A percentile compares a stretch with the other conserved stretches of the same genome.
Evolutionary conservation across 2,329 filamentous ascomycete genomes (phyloP).

Genomic region (Periglandula ipomoeae): DNA sequence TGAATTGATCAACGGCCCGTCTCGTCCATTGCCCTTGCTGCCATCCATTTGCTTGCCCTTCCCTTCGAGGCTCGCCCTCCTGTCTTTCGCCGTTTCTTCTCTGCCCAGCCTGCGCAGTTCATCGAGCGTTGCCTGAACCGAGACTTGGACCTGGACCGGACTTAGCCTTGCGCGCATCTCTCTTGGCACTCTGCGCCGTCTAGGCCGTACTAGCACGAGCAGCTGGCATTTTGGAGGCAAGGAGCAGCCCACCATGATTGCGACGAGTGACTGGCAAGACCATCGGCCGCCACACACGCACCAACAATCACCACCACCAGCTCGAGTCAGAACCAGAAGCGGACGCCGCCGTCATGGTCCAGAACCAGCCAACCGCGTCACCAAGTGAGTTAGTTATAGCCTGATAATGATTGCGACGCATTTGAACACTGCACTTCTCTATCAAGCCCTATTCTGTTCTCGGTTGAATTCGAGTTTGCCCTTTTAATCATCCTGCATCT

Average conservation of each 20-base stretch:
- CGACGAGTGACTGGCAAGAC: constrained; percentile 1
- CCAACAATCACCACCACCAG: constrained; percentile 2
- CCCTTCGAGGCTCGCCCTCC: too few species aligned
- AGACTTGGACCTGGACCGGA: too few species aligned
- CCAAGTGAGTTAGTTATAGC: constrained; percentile 2
- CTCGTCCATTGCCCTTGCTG: neutral
- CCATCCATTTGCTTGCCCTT: neutral
- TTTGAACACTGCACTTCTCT: neutral
- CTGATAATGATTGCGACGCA: neutral
- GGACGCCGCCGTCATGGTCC: constrained; percentile 1
- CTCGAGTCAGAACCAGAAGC: neutral
- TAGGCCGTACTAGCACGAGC: too few species aligned
- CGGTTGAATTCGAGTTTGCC: neutral
- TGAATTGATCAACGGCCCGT: neutral
- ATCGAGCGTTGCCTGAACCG: too few species aligned
- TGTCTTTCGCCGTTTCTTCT: too few species aligned
- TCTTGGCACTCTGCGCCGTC: too few species aligned
- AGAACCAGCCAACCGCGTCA: constrained; percentile 3
- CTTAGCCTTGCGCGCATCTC: too few species aligned
- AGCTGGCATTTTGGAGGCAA: too few species aligned
- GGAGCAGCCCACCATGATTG: neutral
- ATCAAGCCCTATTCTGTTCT: neutral
- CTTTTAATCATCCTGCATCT: neutral
- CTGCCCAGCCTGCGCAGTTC: neutral
- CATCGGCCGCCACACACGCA: constrained; percentile 7